Percentiles rank a stretch among this genome's conserved stretches.
Conservation (phyloP, 164 flowering plant species). For the Magnolia changhungtana region DNA sequence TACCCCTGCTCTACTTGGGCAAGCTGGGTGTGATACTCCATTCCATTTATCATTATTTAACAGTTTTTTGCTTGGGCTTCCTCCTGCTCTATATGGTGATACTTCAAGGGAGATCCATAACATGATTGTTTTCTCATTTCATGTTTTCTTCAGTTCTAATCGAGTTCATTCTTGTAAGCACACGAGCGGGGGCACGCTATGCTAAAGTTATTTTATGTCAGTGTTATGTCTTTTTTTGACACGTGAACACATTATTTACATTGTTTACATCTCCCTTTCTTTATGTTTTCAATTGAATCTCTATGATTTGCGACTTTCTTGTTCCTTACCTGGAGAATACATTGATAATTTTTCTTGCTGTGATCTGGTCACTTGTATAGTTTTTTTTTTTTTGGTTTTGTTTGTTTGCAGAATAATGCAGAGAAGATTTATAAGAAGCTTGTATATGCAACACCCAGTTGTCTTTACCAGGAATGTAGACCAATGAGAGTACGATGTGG, state of each 20-base stretch:
- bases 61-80: no score
- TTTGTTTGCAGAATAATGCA: conserved; percentile 52
- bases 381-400: not conserved
- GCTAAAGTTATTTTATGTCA: not conserved
- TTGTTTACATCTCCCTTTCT: not conserved
- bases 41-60: no score
- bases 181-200: no score
- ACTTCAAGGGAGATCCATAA: no score
- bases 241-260: not conserved
- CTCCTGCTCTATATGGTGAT: no score
- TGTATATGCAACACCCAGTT: conserved; percentile 22
- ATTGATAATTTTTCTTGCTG: not conserved
- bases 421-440: conserved; percentile 48
- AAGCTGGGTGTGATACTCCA: no score
- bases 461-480: conserved; percentile 25
- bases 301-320: not conserved
- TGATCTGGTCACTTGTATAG: not conserved
- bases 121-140: no score
- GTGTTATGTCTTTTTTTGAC: not conserved
- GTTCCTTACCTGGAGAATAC: not conserved
- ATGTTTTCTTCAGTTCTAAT: no score
- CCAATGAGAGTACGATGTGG: conserved; percentile 41
- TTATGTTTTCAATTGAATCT: not conserved
- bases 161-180: no score
- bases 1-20: no score